Evolutionary conservation across 2,329 filamentous ascomycete species (phyloP).

Genomic region (Colletotrichum acutatum): DNA sequence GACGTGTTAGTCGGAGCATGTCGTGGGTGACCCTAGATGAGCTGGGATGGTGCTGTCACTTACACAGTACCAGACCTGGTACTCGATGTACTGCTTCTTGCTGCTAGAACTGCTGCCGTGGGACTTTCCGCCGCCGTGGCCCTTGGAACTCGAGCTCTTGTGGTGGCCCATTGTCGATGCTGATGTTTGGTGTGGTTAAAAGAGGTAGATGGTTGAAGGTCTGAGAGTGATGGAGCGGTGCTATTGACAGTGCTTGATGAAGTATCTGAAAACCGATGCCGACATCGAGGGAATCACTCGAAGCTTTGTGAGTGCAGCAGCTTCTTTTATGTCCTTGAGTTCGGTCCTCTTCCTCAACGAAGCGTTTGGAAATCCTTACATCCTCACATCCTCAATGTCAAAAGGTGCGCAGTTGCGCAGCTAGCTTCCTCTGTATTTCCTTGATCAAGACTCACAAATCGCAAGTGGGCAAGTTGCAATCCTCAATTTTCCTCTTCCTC

Average conservation of each 20-base stretch:
- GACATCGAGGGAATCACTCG: not conserved
- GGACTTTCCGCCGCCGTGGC: not conserved
- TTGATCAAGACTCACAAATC: not conserved
- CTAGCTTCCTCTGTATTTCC: not conserved
- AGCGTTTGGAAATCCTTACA: not conserved
- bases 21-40: too few relatives aligned
- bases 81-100: not conserved
- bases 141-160: not conserved
- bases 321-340: not conserved
- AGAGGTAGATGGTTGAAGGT: not conserved
- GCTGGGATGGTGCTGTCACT: not conserved
- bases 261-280: not conserved
- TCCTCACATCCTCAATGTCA: too few relatives aligned
- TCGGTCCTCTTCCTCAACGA: not conserved
- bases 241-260: not conserved
- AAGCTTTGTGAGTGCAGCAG: not conserved
- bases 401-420: not conserved
- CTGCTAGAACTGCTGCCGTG: not conserved
- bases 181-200: not conserved
- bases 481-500: not conserved
- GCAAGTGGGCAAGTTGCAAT: not conserved
- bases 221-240: not conserved
- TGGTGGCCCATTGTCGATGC: not conserved
- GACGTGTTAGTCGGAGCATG: not conserved
- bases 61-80: slow-evolving; percentile 13